Base-by-base conservation (phyloP, 1,284 basidiomycete genomes). In the Ustilago hordei region DNA sequence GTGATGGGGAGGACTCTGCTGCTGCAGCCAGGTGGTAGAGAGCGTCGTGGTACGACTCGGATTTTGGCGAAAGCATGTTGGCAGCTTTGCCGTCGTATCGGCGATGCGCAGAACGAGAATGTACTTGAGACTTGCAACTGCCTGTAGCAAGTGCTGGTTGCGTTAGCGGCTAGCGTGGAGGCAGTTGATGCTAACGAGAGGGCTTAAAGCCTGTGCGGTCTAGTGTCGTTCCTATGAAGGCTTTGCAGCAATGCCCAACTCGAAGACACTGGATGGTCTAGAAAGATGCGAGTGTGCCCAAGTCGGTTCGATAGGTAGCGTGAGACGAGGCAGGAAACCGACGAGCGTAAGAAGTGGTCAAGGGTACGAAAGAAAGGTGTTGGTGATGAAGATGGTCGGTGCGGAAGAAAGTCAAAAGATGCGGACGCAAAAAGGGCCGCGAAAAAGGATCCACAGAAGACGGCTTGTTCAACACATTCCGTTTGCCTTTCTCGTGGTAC, bases 21-120 rank as follows among this genome's bases (percentile, higher is more conserved):
- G 74, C 74, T 19, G 74, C 52, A 15, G 74, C 74, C 8, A 76
- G 43, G 32, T 76, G 74, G 48, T 76, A 76, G 39, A 76, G 69
- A n/a, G 69, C 74, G 52, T 69, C 74, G 43, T 76, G 69, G 59
- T 70, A 75, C 35, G 64, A 45, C 52, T 75, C 73, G 47, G 68
- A 68, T 45, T 75, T 75, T 17, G 66, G 64, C 17, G 67, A 69
- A 8, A 60, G 60, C 72, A 73, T 73, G 38, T 2, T 45, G 47
- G 47, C 9, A 13, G n/a, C 12, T 41, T 31, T 36, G 4, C 52
- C 5, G 13, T 48, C 38, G 38, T 28, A 28, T 11, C 38, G 38
- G 38, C 11, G 11, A 39, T 9, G 28, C 9, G 45, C 2, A 8
- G 45, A 48, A 8, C 8, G 28, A 9, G 19, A 19, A 48, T 7